Evolutionary conservation across 2,329 filamentous ascomycete genomes (phyloP).

Genomic region (Nemania sp.): DNA sequence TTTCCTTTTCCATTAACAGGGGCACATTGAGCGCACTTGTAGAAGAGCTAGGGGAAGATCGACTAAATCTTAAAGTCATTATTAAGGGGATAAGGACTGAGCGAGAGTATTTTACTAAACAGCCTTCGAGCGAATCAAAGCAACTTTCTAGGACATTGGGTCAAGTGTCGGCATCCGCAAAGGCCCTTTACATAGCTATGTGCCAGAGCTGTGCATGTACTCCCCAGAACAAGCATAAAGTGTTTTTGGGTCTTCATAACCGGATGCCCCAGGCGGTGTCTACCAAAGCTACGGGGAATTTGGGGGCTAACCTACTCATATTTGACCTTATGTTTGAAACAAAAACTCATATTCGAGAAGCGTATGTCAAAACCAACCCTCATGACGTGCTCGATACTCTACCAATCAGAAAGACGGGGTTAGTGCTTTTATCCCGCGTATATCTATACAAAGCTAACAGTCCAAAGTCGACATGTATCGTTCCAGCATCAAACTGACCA

Average conservation of each 20-base stretch:
- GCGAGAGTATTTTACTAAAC: slow-evolving; percentile 5
- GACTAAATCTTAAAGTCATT: slow-evolving; percentile 23
- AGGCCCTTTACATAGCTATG: slow-evolving; percentile 21
- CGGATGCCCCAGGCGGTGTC: neutral
- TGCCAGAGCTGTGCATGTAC: slow-evolving; percentile 23
- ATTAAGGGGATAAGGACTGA: slow-evolving; percentile 29
- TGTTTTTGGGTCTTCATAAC: slow-evolving; percentile 24
- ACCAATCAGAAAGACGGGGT: neutral
- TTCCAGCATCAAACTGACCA: neutral
- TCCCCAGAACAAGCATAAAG: slow-evolving; percentile 15
- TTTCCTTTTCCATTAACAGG: slow-evolving; percentile 25
- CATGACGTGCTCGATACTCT: neutral
- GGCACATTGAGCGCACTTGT: slow-evolving; percentile 14
- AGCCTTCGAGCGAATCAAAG: slow-evolving; percentile 10
- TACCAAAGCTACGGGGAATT: neutral
- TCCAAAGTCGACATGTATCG: neutral
- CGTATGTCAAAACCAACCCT: slow-evolving; percentile 15
- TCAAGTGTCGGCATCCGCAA: slow-evolving; percentile 20
- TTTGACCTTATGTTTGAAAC: slow-evolving; percentile 25
- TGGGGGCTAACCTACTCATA: neutral
- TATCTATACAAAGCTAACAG: neutral
- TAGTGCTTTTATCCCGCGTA: neutral
- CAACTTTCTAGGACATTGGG: slow-evolving; percentile 5
- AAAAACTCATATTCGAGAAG: slow-evolving; percentile 16
- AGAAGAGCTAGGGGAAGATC: slow-evolving; percentile 21